Evolutionary conservation across 1,284 basidiomycete genomes (phyloP).

Genomic region (Pascua sp.): DNA sequence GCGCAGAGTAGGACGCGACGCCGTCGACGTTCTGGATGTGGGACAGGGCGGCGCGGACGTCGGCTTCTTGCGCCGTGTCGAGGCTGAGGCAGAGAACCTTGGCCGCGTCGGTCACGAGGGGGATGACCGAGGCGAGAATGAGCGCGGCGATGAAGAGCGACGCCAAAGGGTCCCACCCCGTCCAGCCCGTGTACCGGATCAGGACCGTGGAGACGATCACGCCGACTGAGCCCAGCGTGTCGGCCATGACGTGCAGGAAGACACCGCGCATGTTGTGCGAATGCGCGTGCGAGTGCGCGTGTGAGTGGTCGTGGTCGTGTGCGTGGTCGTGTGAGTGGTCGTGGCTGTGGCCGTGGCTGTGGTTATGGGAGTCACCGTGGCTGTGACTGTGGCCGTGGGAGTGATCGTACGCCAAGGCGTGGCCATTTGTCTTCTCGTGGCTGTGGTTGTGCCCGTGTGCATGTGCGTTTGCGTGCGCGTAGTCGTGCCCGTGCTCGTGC

Average conservation of each 20-base stretch:
- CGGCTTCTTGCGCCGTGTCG: slow-evolving; percentile 61
- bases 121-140: slow-evolving; percentile 91
- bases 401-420: slow-evolving; percentile 2
- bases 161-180: slow-evolving; percentile 97
- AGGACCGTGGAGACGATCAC: slow-evolving; percentile 96
- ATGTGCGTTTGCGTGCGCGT: slow-evolving; percentile 41
- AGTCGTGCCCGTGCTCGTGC: slow-evolving; percentile 19
- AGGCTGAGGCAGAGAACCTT: slow-evolving; percentile 84
- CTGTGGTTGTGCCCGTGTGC: slow-evolving; percentile 39
- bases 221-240: slow-evolving; percentile 62
- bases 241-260: slow-evolving; percentile 60
- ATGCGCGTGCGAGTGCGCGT: slow-evolving; percentile 57
- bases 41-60: slow-evolving; percentile 67
- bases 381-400: slow-evolving; percentile 18
- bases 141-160: slow-evolving; percentile 93
- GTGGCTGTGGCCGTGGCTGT: slow-evolving; percentile 17
- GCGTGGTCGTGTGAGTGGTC: slow-evolving; percentile 42
- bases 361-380: slow-evolving; percentile 21
- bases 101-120: slow-evolving; percentile 89
- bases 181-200: slow-evolving; percentile 98
- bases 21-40: slow-evolving; percentile 74
- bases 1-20: slow-evolving; percentile 70
- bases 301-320: slow-evolving; percentile 44
- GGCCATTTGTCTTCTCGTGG: slow-evolving; percentile 15
- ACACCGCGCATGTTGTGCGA: slow-evolving; percentile 99